These are phyloP conservation scores for Podila epigama DNA, from an alignment of 192 early-diverging fungal species.

Conservation along the genomic window DNA sequence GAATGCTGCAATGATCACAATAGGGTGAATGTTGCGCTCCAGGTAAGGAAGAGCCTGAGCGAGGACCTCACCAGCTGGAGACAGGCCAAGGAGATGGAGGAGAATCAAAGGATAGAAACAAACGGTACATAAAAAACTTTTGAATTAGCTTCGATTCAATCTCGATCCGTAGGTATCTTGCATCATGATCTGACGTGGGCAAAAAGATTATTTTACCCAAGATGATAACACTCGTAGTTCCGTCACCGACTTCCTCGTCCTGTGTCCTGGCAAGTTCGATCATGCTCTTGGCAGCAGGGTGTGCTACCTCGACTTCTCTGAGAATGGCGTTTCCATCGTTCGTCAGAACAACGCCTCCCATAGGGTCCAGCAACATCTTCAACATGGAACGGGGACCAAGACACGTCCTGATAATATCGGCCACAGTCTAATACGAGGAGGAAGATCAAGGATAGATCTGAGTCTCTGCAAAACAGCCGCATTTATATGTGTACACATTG, in stretches of 20 bases:
- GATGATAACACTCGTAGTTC: slow-evolving; percentile 98
- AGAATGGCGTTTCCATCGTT: slow-evolving; percentile 99
- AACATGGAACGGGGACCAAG: slow-evolving; percentile 98
- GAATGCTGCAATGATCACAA: slow-evolving; percentile 93
- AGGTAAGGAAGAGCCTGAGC: slow-evolving; percentile 90
- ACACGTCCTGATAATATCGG: slow-evolving; percentile 98
- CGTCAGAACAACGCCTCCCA: slow-evolving; percentile 98
- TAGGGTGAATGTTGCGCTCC: slow-evolving; percentile 98
- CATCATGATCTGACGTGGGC: no score
- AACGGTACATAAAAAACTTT: not conserved
- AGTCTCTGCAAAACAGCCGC: no score
- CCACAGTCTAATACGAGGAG: slow-evolving; percentile 75
- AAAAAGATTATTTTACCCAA: slow-evolving; percentile 66
- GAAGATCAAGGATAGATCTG: not conserved
- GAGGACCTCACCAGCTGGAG: slow-evolving; percentile 93
- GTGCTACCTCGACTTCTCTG: slow-evolving; percentile 98
- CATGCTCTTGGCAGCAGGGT: slow-evolving; percentile 99
- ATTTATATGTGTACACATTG: no score
- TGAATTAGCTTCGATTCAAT: not conserved
- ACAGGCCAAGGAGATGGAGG: not conserved
- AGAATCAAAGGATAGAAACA: slow-evolving; percentile 1
- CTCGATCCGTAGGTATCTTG: no score
- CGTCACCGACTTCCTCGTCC: slow-evolving; percentile 99
- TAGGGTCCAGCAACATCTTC: slow-evolving; percentile 99
- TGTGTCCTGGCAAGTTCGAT: slow-evolving; percentile 99